These are phyloP conservation scores for Rhodamnia rubescens DNA, from an alignment of 345 rosid species.

Conservation along the genomic window DNA sequence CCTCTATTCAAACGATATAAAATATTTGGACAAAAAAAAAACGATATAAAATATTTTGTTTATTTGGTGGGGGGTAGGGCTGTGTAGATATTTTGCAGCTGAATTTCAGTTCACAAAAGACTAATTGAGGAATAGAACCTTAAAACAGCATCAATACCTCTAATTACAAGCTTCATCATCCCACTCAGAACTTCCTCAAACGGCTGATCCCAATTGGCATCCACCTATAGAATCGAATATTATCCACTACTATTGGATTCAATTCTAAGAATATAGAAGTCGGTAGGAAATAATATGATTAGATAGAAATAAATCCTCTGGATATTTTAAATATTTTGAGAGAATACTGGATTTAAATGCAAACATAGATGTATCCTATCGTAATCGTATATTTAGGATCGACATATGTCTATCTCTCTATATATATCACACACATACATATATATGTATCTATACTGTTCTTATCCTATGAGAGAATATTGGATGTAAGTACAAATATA, in stretches of 20 bases:
- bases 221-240: neutral
- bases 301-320: neutral
- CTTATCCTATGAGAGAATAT: neutral
- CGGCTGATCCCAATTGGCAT: neutral
- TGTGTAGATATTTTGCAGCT: neutral
- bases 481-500: neutral
- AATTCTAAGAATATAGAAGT: neutral
- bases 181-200: neutral
- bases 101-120: neutral
- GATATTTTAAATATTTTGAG: neutral
- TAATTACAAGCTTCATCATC: neutral
- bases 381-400: too few species aligned
- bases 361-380: neutral
- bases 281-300: neutral
- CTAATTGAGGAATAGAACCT: neutral
- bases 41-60: too few species aligned
- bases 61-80: neutral
- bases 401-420: too few species aligned
- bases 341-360: neutral
- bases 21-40: too few species aligned
- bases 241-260: neutral
- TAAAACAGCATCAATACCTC: neutral
- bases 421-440: too few species aligned
- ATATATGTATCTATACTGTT: too few species aligned
- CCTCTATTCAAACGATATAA: too few species aligned